These are phyloP conservation scores for Jatropha multifida DNA, from an alignment of 441 rosid genomes.

Conservation along the genomic window DNA sequence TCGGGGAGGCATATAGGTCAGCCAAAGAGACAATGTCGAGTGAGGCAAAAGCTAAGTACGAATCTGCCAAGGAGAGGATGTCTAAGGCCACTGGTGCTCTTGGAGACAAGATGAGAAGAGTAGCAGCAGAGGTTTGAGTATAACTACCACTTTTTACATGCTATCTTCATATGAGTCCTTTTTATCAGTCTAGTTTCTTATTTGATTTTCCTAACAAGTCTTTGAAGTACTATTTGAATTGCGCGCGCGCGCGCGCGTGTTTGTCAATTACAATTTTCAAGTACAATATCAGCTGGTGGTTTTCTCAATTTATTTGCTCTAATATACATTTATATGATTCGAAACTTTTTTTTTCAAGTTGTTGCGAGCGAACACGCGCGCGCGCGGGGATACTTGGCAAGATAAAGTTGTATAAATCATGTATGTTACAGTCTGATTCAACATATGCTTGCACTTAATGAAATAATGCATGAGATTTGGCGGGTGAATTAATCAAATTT, in stretches of 20 bases:
- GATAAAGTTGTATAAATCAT: too few species aligned
- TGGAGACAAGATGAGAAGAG: conserved; percentile 42
- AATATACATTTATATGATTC: too few species aligned
- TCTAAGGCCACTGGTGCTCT: conserved; percentile 44
- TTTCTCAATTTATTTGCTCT: too few species aligned
- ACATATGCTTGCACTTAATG: too few species aligned
- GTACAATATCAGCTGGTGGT: not conserved
- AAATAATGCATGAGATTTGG: too few species aligned
- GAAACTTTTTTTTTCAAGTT: too few species aligned
- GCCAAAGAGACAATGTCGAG: conserved; percentile 38
- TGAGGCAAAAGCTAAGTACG: conserved; percentile 39
- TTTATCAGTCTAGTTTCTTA: not conserved
- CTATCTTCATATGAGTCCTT: conserved; percentile 14
- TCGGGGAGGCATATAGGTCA: conserved; percentile 35
- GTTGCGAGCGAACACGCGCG: not conserved
- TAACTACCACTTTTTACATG: not conserved
- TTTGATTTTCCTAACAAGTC: not conserved
- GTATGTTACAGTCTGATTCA: too few species aligned
- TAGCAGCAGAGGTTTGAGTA: conserved; percentile 35
- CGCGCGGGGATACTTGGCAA: too few species aligned
- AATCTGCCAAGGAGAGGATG: conserved; percentile 54
- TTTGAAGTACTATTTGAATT: not conserved
- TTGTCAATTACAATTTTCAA: not conserved
- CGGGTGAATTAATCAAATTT: too few species aligned
- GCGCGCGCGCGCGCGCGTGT: not conserved